Base-by-base conservation (phyloP, 345 rosid genomes). In the Populus davidiana region DNA sequence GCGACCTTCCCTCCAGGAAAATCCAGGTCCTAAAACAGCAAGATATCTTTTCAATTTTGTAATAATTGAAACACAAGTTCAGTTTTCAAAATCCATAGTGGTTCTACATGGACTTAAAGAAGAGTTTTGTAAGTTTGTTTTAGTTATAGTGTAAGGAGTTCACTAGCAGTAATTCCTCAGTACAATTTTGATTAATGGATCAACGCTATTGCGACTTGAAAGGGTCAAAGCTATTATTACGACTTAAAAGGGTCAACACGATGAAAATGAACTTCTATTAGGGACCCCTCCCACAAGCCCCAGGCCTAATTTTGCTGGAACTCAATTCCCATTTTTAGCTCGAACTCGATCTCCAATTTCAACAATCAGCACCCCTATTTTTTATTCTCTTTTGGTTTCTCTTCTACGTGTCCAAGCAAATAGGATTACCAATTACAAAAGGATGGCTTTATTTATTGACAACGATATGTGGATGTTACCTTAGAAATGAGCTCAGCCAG, bases 1-100 rank as follows among this genome's bases (percentile, higher is more conserved):
- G 86, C 76, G 67, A 93, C 90, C 21, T 82, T 87, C 20, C 98
- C 98, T 74, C 94, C 98, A 5, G 91, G 94, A 75, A 93, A 90
- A 84, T 91, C 89, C 87, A 93, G 12, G 29, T 2, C 63, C 63
- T 59, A 1, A 59, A 59, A n/a, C 63, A n/a, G 29, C 13, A 59
- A 10, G 63, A 59, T 59, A 59, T 59, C 5, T 59, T 8, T 54
- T 59, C 29, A 59, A 23, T 59, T n/a, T 59, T 59, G 29, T 3
- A 59, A 9, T 59, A 27, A 59, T 10, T n/a, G 63, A 11, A 59
- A 21, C 61, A 8, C 20, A 12, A 7, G 61, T 54, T 7, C 12
- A 59, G 23, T 59, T 56, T 56, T n/a, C 14, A 56, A 56, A n/a
- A n/a, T 56, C 63, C 63, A 9, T n/a, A n/a, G 23, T 21, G 29